Conservation (phyloP, 2,329 filamentous ascomycete genomes). For the Pestalotiopsis sp. region DNA sequence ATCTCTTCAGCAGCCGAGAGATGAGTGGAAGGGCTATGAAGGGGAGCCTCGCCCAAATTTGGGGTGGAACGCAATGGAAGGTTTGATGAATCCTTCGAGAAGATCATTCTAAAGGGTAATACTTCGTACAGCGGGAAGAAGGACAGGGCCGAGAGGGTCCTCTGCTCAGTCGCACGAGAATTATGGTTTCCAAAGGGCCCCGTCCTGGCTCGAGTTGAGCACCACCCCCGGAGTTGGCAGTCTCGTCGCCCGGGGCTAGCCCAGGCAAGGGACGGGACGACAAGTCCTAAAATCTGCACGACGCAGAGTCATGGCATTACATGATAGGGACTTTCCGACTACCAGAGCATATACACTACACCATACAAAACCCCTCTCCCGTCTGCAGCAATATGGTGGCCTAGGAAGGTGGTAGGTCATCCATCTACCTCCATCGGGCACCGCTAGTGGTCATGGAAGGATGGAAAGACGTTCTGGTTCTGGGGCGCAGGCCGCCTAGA, state of each 20-base stretch:
- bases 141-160: background rate
- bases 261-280: slow-evolving; percentile 6
- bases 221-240: background rate
- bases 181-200: background rate
- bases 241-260: background rate
- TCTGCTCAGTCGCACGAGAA: background rate
- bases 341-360: background rate
- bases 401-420: background rate
- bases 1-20: background rate
- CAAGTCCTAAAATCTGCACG: background rate
- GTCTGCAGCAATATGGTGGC: background rate
- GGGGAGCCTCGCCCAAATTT: background rate
- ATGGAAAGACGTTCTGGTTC: background rate
- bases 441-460: background rate
- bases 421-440: background rate
- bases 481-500: background rate
- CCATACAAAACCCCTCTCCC: background rate
- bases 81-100: slow-evolving; percentile 2
- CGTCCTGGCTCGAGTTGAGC: background rate
- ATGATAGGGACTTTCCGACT: background rate
- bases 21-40: background rate
- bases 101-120: background rate
- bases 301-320: background rate
- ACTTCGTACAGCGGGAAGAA: too few species aligned
- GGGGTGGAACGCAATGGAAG: background rate